Evolutionary conservation across 768 basidiomycete species (phyloP), one percentile per base, ranked within the genome.

Genomic region (Trametes coccinea): DNA sequence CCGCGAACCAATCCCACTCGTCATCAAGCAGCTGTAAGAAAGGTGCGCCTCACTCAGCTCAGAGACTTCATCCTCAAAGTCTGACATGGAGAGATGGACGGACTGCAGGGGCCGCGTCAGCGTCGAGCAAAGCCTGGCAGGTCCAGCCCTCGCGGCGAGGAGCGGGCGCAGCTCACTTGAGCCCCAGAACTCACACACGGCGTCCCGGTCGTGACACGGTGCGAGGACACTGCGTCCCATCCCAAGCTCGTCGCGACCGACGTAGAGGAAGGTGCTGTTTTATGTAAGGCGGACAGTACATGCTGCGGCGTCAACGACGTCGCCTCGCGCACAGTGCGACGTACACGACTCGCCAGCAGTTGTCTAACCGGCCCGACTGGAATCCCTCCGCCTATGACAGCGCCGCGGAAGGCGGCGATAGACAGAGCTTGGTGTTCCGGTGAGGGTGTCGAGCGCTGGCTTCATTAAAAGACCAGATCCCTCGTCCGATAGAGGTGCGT

Each of bases 281-380:
- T 64, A 64, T 64, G 58, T 64, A 64, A 64, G 62, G 55, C 62
- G 48, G 47, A 47, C 40, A 13, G 11, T 14, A 50, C 58, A 64
- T 57, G 58, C 49, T 60, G 57, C 53, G 53, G 40, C 47, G 58
- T 40, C 53, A 60, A 44, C 50, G 54, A 43, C 30, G 53, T 41
- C 60, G 58, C 56, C 52, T 49, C 49, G 62, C 33, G 44, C 58
- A 51, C 44, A 27, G 17, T 31, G 46, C 46, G 34, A 30, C 55
- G 43, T 58, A 56, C 58, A 59, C 54, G 62, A 50, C 44, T 60
- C 48, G 50, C 40, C 47, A 46, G 54, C 48, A 41, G 44, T 10
- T 58, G 39, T 49, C 58, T 48, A 7, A 16, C 46, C 62, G 58
- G 62, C 31, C 58, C 58, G 58, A 60, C 29, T 41, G 48, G 30